These are phyloP conservation scores for Funneliformis geosporum DNA, from an alignment of 192 early-diverging fungal species.

Conservation along the genomic window DNA sequence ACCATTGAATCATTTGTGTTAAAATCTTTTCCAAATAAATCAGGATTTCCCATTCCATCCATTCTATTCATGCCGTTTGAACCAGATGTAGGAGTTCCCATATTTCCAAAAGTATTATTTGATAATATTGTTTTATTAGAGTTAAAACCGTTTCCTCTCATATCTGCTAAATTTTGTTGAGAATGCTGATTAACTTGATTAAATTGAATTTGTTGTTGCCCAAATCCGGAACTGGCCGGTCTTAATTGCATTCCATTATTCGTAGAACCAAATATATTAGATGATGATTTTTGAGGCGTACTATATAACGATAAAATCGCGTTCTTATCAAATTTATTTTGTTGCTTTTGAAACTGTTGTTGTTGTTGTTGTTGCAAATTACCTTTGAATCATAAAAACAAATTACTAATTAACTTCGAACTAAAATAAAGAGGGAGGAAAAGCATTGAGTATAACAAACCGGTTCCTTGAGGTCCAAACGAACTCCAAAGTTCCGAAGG, in stretches of 20 bases:
- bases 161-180: not conserved
- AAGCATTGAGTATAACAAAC: not conserved
- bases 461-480: not conserved
- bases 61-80: no score
- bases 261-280: not conserved
- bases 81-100: not conserved
- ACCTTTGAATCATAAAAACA: not conserved
- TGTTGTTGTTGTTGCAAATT: not conserved
- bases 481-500: not conserved
- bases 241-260: not conserved
- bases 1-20: not conserved
- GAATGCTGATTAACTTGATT: not conserved
- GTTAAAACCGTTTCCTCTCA: not conserved
- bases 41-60: no score
- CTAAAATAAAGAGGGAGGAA: not conserved
- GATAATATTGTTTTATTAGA: not conserved
- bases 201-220: not conserved
- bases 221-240: not conserved
- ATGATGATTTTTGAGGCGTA: not conserved
- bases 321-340: slow-evolving; percentile 19
- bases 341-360: not conserved
- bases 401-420: not conserved
- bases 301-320: slow-evolving; percentile 11
- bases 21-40: not conserved
- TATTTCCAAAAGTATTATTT: not conserved